These are phyloP conservation scores for Pseudocohnilembus persalinus DNA, from an alignment of 169 alveolate species.

Conservation along the genomic window DNA sequence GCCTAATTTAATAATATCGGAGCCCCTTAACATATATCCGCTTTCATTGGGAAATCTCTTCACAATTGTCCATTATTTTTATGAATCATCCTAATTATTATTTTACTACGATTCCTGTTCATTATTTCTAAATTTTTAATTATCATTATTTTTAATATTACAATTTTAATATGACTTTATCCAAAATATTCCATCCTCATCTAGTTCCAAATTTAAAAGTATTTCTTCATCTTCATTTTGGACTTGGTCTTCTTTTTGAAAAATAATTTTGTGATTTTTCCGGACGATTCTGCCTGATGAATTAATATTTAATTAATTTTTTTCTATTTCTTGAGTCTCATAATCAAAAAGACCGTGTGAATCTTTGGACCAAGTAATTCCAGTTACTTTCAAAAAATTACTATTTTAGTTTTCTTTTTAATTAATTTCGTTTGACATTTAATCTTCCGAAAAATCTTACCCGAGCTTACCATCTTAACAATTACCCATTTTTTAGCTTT, in stretches of 20 bases:
- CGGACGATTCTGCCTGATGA: constrained; percentile 23
- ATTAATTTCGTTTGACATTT: not conserved
- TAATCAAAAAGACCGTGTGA: constrained; percentile 68
- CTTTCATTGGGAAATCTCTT: not conserved
- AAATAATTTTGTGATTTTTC: no score
- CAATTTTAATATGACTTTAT: not conserved
- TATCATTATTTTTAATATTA: no score
- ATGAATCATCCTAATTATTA: not conserved
- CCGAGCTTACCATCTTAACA: not conserved
- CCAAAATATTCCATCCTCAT: not conserved
- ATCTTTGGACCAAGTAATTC: constrained; percentile 58
- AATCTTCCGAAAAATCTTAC: no score
- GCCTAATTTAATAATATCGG: not conserved
- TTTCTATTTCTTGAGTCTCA: constrained; percentile 52
- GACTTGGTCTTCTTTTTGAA: not conserved
- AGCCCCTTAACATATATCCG: not conserved
- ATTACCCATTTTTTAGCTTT: not conserved
- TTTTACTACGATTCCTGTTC: no score
- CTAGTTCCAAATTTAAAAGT: not conserved
- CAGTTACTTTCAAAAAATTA: not conserved
- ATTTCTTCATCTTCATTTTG: not conserved
- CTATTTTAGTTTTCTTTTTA: not conserved
- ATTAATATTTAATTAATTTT: constrained; percentile 31
- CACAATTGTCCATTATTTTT: not conserved
- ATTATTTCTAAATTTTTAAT: no score